Conservation (phyloP, 163 green algal genomes). For the Trebouxia gelatinosa region DNA sequence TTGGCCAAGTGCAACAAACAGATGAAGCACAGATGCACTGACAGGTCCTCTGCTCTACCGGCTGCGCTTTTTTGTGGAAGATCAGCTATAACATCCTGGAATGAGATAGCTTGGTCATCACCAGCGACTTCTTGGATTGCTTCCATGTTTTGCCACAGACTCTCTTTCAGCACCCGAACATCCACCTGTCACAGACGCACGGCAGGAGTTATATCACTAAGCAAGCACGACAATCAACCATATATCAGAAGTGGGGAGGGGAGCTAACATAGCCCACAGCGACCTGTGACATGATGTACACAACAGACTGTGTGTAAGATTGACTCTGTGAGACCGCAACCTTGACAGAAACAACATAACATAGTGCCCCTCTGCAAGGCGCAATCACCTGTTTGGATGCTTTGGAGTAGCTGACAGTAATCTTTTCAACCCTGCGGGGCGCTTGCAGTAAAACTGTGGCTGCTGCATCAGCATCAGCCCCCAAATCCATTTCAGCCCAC, state of each 20-base stretch:
- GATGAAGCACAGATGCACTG: slow-evolving; percentile 94
- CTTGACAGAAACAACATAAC: not conserved
- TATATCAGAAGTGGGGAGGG: too few relatives aligned
- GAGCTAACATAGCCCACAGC: too few relatives aligned
- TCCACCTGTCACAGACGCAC: too few relatives aligned
- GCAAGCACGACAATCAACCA: too few relatives aligned
- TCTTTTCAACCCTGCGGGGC: slow-evolving; percentile 56
- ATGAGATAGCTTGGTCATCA: not conserved
- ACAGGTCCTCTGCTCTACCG: slow-evolving; percentile 70
- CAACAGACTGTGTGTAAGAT: too few relatives aligned
- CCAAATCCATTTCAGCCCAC: too few relatives aligned
- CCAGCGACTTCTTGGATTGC: not conserved
- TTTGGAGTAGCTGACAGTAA: slow-evolving; percentile 69
- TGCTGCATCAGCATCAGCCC: too few relatives aligned
- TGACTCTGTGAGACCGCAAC: too few relatives aligned
- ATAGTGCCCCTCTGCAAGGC: not conserved
- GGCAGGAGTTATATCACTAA: too few relatives aligned
- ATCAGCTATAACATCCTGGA: slow-evolving; percentile 15
- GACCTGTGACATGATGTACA: too few relatives aligned
- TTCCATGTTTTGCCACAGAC: slow-evolving; percentile 63
- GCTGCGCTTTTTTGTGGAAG: slow-evolving; percentile 40
- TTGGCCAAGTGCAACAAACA: slow-evolving; percentile 96
- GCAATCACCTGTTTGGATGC: slow-evolving; percentile 71
- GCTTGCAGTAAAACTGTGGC: slow-evolving; percentile 49
- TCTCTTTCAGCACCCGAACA: slow-evolving; percentile 79